phyloP scores from a whole-genome alignment of 768 basidiomycete genomes.

The Suillus bovinus region DNA sequence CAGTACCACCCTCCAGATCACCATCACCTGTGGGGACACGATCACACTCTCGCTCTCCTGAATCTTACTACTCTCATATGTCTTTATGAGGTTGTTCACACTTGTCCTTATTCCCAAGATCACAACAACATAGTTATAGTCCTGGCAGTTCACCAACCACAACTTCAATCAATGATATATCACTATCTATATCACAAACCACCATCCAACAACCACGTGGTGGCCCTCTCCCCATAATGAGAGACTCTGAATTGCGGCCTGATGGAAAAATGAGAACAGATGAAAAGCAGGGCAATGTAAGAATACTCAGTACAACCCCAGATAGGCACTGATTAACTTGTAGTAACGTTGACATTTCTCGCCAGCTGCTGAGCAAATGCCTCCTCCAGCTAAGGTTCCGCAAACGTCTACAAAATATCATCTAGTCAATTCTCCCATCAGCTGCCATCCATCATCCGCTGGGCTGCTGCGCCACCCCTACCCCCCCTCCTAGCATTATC shows the following conservation, averaged over 20 bases:
- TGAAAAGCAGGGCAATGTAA: slow-evolving; percentile 36
- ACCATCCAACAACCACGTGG: slow-evolving; percentile 20
- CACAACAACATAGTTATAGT: slow-evolving; percentile 55
- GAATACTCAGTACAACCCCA: slow-evolving; percentile 12
- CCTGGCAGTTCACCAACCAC: slow-evolving; percentile 23
- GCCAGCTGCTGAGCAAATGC: slow-evolving; percentile 35
- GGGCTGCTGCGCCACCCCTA: too few species aligned
- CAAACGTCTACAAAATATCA: slow-evolving; percentile 16
- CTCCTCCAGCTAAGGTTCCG: slow-evolving; percentile 30
- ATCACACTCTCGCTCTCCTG: slow-evolving; percentile 56
- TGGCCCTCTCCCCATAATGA: not conserved
- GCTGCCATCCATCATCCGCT: slow-evolving; percentile 11
- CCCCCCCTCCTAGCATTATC: too few species aligned
- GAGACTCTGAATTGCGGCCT: slow-evolving; percentile 27
- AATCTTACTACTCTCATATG: slow-evolving; percentile 60
- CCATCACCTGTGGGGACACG: slow-evolving; percentile 41
- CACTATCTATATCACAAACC: slow-evolving; percentile 12
- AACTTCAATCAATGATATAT: slow-evolving; percentile 32
- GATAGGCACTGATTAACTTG: slow-evolving; percentile 13
- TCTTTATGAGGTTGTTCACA: slow-evolving; percentile 67
- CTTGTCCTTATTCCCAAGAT: slow-evolving; percentile 60
- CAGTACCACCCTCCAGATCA: slow-evolving; percentile 21
- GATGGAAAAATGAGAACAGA: slow-evolving; percentile 41
- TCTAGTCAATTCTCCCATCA: slow-evolving; percentile 14
- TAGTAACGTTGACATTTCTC: slow-evolving; percentile 22